Evolutionary conservation across 106 monocot species (phyloP), one percentile per base, ranked within the genome.

Genomic region (Acanthochlamys bracteata): DNA sequence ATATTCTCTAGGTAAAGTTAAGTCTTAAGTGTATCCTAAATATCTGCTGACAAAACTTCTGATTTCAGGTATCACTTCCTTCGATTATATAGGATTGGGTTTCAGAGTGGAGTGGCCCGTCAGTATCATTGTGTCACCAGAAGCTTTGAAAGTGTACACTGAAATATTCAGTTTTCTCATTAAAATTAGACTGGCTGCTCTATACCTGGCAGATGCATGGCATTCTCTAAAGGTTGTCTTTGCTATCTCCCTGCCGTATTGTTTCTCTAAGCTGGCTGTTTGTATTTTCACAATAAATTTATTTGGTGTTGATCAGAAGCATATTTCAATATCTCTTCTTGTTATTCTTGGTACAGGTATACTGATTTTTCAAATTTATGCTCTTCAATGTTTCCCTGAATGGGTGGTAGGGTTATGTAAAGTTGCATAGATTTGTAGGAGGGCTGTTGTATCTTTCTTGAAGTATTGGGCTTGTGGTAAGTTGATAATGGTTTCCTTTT

Each of bases 91-190:
- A 39, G 54, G 62, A 39, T 75, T 96, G 74, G 96, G 88, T 62
- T 96, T 82, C 65, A 83, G 68, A 80, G 80, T 88, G 57, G 88
- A 88, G 21, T 96, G 96, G 96, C 96, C 95, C 43, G 65, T 96
- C 59, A 88, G 58, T 65, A 83, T 91, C 66, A 60, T 91, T 69
- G 64, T 91, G 59, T 82, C 82, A 65, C 63, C 66, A 39, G 83
- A 78, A 64, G 84, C 90, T 51, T 69, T 96, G 69, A 72, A 76
- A 69, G 78, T 80, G 54, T 96, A 96, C 78, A 78, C 79, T 74
- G 80, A 83, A 15, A 85, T 90, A 45, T 96, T 90, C 69, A 71
- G 71, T 62, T 90, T 80, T 78, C 84, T 96, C 61, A 55, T 86
- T 76, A 79, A 85, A 80, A 76, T 85, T 61, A 90, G 82, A 59